Conservation (phyloP, 2,329 filamentous ascomycete genomes). For the Diaporthe aspalathi region DNA sequence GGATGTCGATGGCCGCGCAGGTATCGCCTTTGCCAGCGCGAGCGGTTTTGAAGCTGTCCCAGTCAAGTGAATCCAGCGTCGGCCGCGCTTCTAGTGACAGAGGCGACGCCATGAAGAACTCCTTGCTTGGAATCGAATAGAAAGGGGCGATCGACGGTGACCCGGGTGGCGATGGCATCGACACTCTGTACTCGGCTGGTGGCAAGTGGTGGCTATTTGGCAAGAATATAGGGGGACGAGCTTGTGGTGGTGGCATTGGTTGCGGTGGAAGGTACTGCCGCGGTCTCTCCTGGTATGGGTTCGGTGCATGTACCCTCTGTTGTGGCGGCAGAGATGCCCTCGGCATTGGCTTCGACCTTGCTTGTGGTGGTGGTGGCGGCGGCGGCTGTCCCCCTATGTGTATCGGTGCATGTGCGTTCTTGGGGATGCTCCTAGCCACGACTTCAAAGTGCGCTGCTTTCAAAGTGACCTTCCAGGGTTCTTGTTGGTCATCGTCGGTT, state of each 20-base stretch:
- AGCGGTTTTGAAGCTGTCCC: not conserved
- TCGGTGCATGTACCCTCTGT: no score
- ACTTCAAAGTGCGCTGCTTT: conserved; percentile 1
- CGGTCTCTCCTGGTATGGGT: not conserved
- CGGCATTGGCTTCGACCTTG: no score
- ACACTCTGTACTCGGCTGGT: not conserved
- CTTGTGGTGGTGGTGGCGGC: not conserved
- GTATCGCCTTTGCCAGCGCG: not conserved
- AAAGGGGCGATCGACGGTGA: not conserved
- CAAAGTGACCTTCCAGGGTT: not conserved
- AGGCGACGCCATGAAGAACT: not conserved
- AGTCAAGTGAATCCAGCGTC: not conserved
- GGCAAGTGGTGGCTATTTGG: not conserved
- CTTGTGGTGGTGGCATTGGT: not conserved
- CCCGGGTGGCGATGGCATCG: not conserved
- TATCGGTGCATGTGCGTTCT: no score
- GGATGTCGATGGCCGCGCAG: conserved; percentile 11
- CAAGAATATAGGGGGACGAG: not conserved
- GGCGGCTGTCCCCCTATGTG: no score
- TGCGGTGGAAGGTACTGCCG: not conserved
- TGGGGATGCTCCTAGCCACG: not conserved
- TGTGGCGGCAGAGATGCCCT: not conserved
- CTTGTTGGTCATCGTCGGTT: no score
- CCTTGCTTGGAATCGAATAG: not conserved
- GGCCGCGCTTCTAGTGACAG: not conserved